Evolutionary conservation across 805 yeast species (phyloP).

Genomic region (Wickerhamiella kurtzmanii): DNA sequence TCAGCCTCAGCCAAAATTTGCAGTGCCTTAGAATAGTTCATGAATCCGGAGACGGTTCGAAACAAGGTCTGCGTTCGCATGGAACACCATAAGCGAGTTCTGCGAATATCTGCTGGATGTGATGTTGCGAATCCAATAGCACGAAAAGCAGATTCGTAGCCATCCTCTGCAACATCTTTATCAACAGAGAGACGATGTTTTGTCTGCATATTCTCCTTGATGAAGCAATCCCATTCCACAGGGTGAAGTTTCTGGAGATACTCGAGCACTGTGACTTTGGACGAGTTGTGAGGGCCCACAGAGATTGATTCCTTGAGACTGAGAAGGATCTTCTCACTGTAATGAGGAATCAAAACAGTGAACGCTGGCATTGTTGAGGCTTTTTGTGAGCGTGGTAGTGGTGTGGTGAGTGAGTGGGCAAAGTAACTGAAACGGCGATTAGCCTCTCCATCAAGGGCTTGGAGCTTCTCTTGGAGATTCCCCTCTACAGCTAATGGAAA

Average conservation of each 20-base stretch:
- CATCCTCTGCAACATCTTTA: background rate
- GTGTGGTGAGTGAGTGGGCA: constrained; percentile 80
- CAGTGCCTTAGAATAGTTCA: constrained; percentile 64
- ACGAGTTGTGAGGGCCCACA: constrained; percentile 44
- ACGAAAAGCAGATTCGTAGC: constrained; percentile 4
- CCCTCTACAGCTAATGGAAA: constrained; percentile 70
- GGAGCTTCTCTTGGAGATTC: constrained; percentile 42
- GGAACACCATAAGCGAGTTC: constrained; percentile 84
- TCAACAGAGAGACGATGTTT: background rate
- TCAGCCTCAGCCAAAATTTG: constrained; percentile 57
- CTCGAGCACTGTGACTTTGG: constrained; percentile 58
- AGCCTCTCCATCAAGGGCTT: constrained; percentile 58
- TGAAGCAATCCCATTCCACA: constrained; percentile 70
- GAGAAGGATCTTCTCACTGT: constrained; percentile 65
- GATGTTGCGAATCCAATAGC: constrained; percentile 16
- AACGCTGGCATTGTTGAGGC: constrained; percentile 64
- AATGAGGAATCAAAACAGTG: constrained; percentile 78
- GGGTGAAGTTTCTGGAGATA: constrained; percentile 62
- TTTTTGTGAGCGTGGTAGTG: constrained; percentile 61
- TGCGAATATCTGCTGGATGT: constrained; percentile 25
- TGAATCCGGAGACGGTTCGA: constrained; percentile 72
- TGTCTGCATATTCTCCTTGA: constrained; percentile 18
- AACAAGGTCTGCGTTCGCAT: constrained; percentile 70
- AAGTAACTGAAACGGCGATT: constrained; percentile 73
- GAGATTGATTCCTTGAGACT: constrained; percentile 60